Evolutionary conservation across 2,329 filamentous ascomycete species (phyloP), one percentile per base, ranked within the genome.

Genomic region (Cercospora sojina): DNA sequence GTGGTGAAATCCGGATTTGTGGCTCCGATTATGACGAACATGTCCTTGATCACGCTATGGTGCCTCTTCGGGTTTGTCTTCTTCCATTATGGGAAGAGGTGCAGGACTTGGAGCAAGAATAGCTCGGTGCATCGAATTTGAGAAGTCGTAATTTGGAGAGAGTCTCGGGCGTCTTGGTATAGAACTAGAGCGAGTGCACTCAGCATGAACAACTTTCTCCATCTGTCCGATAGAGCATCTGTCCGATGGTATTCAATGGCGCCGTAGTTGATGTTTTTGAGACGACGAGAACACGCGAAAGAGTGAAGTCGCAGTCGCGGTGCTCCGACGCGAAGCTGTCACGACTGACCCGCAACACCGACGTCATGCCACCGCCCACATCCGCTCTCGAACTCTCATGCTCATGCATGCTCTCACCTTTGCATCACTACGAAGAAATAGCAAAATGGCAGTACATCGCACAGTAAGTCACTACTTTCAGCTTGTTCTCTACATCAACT

Each of bases 1-100:
- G 79, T 80, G 16, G 77, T 78, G n/a, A 74, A 81, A 68, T 74
- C 65, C 43, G 85, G 85, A 27, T 87, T 84, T 70, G 79, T 88
- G n/a, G 77, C 80, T 4, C 85, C 85, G 0, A 87, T 88, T 71
- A 87, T 88, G 86, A 82, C 43, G 43, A 49, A 23, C 10, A 23
- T 20, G 43, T 49, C 18, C 20, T 16, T 49, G 4, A 49, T 20
- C 5, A 49, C 18, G 18, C 43, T 23, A 5, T 49, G 43, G 18
- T 49, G 18, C 43, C 25, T 49, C 9, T 49, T 49, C 43, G 18
- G 43, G 20, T 49, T 49, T 49, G 18, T 47, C 41, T 47, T 49
- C 20, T 20, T 49, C 20, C 25, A 12, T 23, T 0, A 49, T 5
- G 43, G 43, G 5, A 49, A 23, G 20, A 18, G 20, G 3, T 49